A percentile compares a stretch with the other conserved stretches of the same genome.
Conservation (phyloP, 192 early-diverging fungal species). For the Kappamyces sp. region DNA sequence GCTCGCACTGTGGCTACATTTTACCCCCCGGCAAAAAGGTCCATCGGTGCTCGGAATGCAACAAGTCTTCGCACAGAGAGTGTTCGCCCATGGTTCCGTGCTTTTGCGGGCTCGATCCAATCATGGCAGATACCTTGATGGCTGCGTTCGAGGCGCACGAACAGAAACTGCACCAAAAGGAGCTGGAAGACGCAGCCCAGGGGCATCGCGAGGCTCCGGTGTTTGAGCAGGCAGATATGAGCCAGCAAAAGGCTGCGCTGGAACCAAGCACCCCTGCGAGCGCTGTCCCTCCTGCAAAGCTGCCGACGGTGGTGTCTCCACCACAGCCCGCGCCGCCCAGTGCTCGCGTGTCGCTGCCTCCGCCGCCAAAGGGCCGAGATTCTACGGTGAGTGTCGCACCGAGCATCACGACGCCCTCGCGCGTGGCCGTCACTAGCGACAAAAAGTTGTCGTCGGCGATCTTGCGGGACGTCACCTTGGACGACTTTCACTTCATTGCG, state of each 20-base stretch:
- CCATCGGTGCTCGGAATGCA: slow-evolving; percentile 35
- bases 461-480: slow-evolving; percentile 27
- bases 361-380: background rate
- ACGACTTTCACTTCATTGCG: slow-evolving; percentile 59
- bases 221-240: slow-evolving; percentile 3
- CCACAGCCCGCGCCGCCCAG: background rate
- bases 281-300: background rate
- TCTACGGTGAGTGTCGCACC: background rate
- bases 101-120: slow-evolving; percentile 39
- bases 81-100: slow-evolving; percentile 35
- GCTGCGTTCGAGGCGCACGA: slow-evolving; percentile 40
- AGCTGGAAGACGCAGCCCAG: slow-evolving; percentile 43
- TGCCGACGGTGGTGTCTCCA: slow-evolving; percentile 12
- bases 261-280: background rate
- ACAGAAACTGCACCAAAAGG: slow-evolving; percentile 27
- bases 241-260: background rate
- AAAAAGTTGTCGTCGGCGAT: slow-evolving; percentile 34
- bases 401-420: slow-evolving; percentile 6
- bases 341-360: background rate
- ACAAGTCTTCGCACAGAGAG: slow-evolving; percentile 30
- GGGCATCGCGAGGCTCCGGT: slow-evolving; percentile 16
- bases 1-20: slow-evolving; percentile 88
- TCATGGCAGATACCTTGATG: slow-evolving; percentile 33
- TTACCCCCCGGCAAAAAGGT: slow-evolving; percentile 35
- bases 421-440: slow-evolving; percentile 82